Conservation (phyloP, 1,284 basidiomycete species). For the Butyriboletus appendiculatus region DNA sequence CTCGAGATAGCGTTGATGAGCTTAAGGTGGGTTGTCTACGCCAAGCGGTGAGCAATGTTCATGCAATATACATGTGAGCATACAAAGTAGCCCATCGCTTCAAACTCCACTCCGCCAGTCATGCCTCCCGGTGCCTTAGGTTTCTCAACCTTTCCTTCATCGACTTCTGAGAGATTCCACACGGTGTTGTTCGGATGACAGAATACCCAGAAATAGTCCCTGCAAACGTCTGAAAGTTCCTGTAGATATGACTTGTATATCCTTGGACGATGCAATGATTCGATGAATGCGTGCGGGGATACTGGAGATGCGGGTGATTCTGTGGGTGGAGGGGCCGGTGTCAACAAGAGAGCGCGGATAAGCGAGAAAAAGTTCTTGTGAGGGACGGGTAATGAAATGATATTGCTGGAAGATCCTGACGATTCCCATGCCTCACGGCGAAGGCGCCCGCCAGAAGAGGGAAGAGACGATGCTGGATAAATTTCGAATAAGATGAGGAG, state of each 20-base stretch:
- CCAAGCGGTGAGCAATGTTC: constrained; percentile 15
- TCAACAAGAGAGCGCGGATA: constrained; percentile 68
- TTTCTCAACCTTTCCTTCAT: constrained; percentile 83
- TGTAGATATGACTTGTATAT: constrained; percentile 91
- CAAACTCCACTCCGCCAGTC: constrained; percentile 97
- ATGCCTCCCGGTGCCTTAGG: constrained; percentile 96
- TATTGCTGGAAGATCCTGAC: constrained; percentile 42
- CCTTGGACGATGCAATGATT: constrained; percentile 76
- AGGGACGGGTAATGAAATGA: constrained; percentile 66
- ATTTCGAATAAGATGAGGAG: constrained; percentile 83
- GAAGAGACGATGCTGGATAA: constrained; percentile 70
- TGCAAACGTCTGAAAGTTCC: constrained; percentile 86
- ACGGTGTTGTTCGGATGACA: constrained; percentile 93
- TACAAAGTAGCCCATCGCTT: constrained; percentile 95
- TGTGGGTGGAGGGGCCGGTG: constrained; percentile 70
- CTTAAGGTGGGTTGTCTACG: constrained; percentile 81
- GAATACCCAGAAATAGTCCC: constrained; percentile 99
- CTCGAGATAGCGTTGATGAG: constrained; percentile 79
- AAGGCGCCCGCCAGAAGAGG: constrained; percentile 43
- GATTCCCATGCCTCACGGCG: constrained; percentile 60
- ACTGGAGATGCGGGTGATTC: constrained; percentile 65
- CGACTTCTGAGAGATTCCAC: constrained; percentile 82
- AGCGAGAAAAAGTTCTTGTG: constrained; percentile 72
- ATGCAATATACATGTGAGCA: constrained; percentile 31
- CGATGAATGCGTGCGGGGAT: constrained; percentile 88